These are phyloP conservation scores for Neurospora sp. DNA, from an alignment of 495 filamentous ascomycete species.

Conservation along the genomic window DNA sequence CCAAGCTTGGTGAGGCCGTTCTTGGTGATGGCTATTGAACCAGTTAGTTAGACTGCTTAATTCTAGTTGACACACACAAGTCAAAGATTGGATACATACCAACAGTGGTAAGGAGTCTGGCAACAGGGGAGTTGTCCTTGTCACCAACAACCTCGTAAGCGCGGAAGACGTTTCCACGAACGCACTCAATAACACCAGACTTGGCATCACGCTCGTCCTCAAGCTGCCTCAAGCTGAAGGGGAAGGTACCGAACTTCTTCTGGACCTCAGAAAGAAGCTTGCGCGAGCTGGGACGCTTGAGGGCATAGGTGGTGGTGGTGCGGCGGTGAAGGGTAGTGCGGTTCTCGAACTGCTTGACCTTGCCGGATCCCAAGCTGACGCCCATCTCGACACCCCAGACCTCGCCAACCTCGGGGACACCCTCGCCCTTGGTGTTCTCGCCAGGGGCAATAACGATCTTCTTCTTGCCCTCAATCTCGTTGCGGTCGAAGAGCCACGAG, in stretches of 20 bases:
- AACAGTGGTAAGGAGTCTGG: conserved; percentile 78
- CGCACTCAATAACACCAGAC: conserved; percentile 91
- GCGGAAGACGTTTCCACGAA: conserved; percentile 78
- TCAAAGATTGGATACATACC: conserved; percentile 48
- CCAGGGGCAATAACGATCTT: conserved; percentile 90
- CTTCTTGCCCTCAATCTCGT: conserved; percentile 97
- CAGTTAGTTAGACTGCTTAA: conserved; percentile 8
- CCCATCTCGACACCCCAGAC: conserved; percentile 98
- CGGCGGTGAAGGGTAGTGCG: conserved; percentile 86
- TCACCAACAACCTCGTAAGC: conserved; percentile 94
- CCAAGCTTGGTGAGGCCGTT: conserved; percentile 83
- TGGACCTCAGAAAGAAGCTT: conserved; percentile 85
- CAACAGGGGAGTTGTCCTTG: conserved; percentile 74
- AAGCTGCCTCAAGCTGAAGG: conserved; percentile 93
- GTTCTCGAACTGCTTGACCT: conserved; percentile 83
- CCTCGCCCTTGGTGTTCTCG: conserved; percentile 82
- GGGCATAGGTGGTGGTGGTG: conserved; percentile 76
- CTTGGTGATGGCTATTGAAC: conserved; percentile 81
- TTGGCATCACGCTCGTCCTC: conserved; percentile 95
- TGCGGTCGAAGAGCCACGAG: conserved; percentile 87
- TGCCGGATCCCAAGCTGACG: conserved; percentile 80
- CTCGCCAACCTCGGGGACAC: conserved; percentile 80
- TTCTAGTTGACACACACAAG: background rate
- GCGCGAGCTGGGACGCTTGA: conserved; percentile 87
- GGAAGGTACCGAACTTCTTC: conserved; percentile 95